A percentile compares a stretch with the other conserved stretches of the same genome.
These are phyloP conservation scores for Thymus mandschuricus DNA, from an alignment of 257 asterid species.

Conservation along the genomic window DNA sequence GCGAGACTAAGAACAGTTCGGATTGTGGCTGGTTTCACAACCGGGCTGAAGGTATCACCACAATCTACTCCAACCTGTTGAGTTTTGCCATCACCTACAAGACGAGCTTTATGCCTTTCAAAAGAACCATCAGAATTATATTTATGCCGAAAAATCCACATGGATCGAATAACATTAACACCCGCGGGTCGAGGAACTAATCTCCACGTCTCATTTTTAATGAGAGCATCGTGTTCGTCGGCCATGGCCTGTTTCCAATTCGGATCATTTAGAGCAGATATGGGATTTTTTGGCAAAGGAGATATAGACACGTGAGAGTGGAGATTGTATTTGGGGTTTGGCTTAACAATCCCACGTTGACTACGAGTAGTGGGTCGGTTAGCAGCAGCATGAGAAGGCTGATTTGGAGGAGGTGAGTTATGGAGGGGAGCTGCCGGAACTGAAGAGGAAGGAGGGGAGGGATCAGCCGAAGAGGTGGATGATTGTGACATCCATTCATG, in stretches of 20 bases:
- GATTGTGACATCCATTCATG: too few species aligned
- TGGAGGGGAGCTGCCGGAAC: not conserved
- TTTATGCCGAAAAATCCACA: slow-evolving; percentile 9
- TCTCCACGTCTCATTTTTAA: not conserved
- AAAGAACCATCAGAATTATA: not conserved
- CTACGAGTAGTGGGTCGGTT: too few species aligned
- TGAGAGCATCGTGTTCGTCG: not conserved
- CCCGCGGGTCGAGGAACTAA: not conserved
- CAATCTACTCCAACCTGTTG: not conserved
- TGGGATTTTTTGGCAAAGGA: too few species aligned
- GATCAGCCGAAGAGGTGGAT: too few species aligned
- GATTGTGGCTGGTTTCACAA: not conserved
- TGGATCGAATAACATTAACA: not conserved
- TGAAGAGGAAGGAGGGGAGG: too few species aligned
- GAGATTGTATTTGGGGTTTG: too few species aligned
- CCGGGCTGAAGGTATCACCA: not conserved
- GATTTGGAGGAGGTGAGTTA: too few species aligned
- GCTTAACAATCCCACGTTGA: too few species aligned
- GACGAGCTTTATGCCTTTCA: not conserved
- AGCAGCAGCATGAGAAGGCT: too few species aligned
- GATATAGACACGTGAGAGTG: too few species aligned
- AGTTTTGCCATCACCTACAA: not conserved
- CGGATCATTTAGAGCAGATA: not conserved
- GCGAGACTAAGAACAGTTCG: not conserved
- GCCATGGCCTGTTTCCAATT: not conserved